Evolutionary conservation across 2,329 filamentous ascomycete species (phyloP).

Genomic region (Botrytis sinoallii): DNA sequence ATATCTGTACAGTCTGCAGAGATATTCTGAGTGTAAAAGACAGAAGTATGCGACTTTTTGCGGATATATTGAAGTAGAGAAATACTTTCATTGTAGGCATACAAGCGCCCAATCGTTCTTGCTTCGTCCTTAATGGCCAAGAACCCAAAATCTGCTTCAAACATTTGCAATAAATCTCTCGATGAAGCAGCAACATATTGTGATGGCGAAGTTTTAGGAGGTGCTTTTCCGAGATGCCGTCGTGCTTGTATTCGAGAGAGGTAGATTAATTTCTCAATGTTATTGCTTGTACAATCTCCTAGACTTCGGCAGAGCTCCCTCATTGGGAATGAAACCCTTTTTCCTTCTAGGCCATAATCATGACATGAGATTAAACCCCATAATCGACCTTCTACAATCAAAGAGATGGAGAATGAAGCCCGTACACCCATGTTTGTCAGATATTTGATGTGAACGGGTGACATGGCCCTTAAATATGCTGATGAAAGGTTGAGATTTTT

Average conservation of each 20-base stretch:
- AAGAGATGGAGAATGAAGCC: slow-evolving; percentile 90
- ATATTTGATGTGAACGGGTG: slow-evolving; percentile 85
- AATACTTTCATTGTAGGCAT: slow-evolving; percentile 79
- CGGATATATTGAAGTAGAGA: slow-evolving; percentile 82
- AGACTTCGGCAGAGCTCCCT: slow-evolving; percentile 76
- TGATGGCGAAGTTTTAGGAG: slow-evolving; percentile 21
- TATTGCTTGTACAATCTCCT: slow-evolving; percentile 52
- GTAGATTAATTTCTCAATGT: slow-evolving; percentile 27
- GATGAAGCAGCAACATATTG: slow-evolving; percentile 27
- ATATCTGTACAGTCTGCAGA: slow-evolving; percentile 75
- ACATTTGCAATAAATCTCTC: slow-evolving; percentile 27
- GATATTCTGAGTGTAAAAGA: slow-evolving; percentile 76
- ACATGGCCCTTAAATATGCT: slow-evolving; percentile 84
- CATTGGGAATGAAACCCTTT: slow-evolving; percentile 18
- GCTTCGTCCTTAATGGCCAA: slow-evolving; percentile 83
- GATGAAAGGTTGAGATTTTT: slow-evolving; percentile 66
- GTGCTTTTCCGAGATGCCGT: slow-evolving; percentile 13
- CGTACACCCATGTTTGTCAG: slow-evolving; percentile 83
- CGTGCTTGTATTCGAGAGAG: slow-evolving; percentile 21
- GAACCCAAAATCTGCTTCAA: slow-evolving; percentile 53
- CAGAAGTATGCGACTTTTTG: slow-evolving; percentile 69
- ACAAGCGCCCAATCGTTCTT: slow-evolving; percentile 73
- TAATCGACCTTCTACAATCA: slow-evolving; percentile 79
- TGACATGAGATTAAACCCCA: slow-evolving; percentile 91
- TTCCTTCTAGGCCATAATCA: slow-evolving; percentile 70